A percentile compares a stretch with the other conserved stretches of the same genome.
phyloP scores from a whole-genome alignment of 2,329 filamentous ascomycete species.

The Claviceps maximensis region DNA sequence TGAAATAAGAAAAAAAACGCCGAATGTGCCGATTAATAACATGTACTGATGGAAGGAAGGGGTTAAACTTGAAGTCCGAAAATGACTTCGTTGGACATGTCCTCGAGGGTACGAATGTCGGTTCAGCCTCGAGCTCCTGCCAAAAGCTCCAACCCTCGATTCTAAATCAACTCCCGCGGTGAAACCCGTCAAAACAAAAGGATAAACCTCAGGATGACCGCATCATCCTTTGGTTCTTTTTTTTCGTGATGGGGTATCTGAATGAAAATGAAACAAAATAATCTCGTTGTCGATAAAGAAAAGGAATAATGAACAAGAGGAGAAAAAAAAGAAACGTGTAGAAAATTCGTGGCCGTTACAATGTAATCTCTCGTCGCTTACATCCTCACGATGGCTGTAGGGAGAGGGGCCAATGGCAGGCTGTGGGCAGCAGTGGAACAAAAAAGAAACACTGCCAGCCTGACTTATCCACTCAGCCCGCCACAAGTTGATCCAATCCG shows the following conservation, averaged over 20 bases:
- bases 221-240: conserved; percentile 17
- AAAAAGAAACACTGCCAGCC: neutral
- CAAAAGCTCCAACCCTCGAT: neutral
- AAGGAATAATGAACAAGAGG: conserved; percentile 11
- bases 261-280: conserved; percentile 18
- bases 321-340: conserved; percentile 9
- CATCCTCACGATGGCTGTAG: neutral
- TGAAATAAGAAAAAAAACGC: conserved; percentile 15
- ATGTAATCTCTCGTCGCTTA: conserved; percentile 5
- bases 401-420: neutral
- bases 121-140: too few species aligned
- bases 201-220: conserved; percentile 14
- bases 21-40: conserved; percentile 21
- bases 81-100: neutral
- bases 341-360: conserved; percentile 23
- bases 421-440: neutral
- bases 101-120: neutral
- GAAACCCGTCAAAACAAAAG: conserved; percentile 6
- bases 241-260: conserved; percentile 27
- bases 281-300: conserved; percentile 18
- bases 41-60: conserved; percentile 10
- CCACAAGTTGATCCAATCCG: conserved; percentile 40
- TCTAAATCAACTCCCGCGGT: neutral
- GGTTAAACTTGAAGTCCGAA: neutral
- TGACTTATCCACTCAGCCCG: conserved; percentile 28